Evolutionary conservation across 495 filamentous ascomycete genomes (phyloP), one percentile per base, ranked within the genome.

Genomic region (Neurospora sp.): DNA sequence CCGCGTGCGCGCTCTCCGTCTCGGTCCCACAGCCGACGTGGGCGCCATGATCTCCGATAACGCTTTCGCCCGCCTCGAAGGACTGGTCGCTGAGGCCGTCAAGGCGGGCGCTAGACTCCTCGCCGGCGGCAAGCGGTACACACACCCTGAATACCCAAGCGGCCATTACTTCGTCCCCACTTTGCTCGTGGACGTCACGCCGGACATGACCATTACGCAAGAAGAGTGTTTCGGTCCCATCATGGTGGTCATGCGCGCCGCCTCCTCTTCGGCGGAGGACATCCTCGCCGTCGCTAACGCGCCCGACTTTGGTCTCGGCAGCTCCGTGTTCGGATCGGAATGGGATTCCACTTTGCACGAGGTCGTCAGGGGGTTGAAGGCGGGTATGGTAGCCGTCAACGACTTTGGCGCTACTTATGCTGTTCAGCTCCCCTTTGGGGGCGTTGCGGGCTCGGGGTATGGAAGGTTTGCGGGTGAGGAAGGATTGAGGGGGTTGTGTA

Each of bases 141-240:
- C 76, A 9, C 94, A 98, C 83, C 90, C 91, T 0, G 80, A 85
- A 18, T 84, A 93, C 80, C 88, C 90, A 0, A 83, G 86, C 31
- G 96, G 96, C 10, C 93, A 97, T 81, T 98, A 96, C 85, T 98
- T 99, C 86, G 76, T 84, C 16, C 96, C 96, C 1, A 98, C 96
- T 0, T 85, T 99, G 5, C 87, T 99, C 16, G 92, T 91, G 2
- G 93, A 97, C 80, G 94, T 99, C 2, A 92, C 84, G 0, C 85
- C 87, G 0, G 80, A 85, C 31, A 95, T 95, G 93, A 83, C 84
- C n/a, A 94, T 99, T 75, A 94, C 96, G 0, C 90, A 92, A 74
- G 89, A 91, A 78, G 96, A 99, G 82, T 90, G 94, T 75, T 99
- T 99, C 82, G 96, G 91, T 0, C 96, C 96, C 0, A 85, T 98